Conservation (phyloP, 257 asterid genomes). For the Ajuga chamaepitys region DNA sequence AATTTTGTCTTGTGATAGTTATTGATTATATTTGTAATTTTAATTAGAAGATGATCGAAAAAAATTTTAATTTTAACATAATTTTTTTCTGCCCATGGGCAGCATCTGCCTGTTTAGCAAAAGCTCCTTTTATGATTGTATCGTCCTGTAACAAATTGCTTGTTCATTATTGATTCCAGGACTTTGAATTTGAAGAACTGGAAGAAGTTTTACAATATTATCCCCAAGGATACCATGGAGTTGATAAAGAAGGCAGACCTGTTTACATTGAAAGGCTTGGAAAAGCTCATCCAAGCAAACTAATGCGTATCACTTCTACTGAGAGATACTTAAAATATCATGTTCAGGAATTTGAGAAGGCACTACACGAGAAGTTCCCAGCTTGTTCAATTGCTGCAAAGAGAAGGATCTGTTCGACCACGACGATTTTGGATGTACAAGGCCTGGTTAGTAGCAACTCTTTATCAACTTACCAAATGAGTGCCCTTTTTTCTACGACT, state of each 20-base stretch:
- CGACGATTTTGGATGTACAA: slow-evolving; percentile 88
- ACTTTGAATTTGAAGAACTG: slow-evolving; percentile 74
- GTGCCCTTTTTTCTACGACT: neutral
- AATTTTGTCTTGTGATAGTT: too few relatives aligned
- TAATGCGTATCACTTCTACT: slow-evolving; percentile 67
- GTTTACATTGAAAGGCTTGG: slow-evolving; percentile 95
- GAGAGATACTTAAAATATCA: slow-evolving; percentile 83
- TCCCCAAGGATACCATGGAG: slow-evolving; percentile 99
- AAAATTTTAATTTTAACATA: neutral
- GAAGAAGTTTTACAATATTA: slow-evolving; percentile 87
- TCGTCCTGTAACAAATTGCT: neutral
- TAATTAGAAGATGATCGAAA: too few relatives aligned
- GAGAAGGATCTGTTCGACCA: slow-evolving; percentile 70
- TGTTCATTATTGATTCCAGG: slow-evolving; percentile 36
- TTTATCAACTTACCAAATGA: neutral
- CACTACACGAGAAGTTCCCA: slow-evolving; percentile 77
- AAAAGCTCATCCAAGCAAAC: slow-evolving; percentile 74
- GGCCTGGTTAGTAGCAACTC: slow-evolving; percentile 67
- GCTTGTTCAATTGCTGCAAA: slow-evolving; percentile 94
- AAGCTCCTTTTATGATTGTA: too few relatives aligned
- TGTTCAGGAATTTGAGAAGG: slow-evolving; percentile 91
- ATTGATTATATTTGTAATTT: too few relatives aligned
- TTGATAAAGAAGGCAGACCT: slow-evolving; percentile 96
- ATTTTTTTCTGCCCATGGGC: neutral
- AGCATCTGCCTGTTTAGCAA: too few relatives aligned